Percentiles rank a stretch among this genome's conserved stretches.
Evolutionary conservation across 352 stramenopile genomes (phyloP).

Genomic region (Phytophthora melonis): DNA sequence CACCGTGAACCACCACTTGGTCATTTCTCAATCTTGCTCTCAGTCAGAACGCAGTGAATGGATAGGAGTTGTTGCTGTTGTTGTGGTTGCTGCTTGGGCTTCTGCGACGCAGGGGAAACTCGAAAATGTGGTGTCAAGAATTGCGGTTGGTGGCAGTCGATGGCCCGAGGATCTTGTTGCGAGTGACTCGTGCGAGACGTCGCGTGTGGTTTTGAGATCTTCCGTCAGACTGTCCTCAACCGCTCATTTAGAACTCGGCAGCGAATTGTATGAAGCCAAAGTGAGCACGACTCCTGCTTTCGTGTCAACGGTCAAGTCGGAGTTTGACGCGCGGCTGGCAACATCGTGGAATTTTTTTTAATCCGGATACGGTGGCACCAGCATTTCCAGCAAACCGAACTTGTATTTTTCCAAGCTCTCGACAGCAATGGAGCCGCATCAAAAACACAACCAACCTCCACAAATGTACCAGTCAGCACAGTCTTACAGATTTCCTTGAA

Average conservation of each 20-base stretch:
- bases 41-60: neutral
- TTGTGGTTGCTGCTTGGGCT: neutral
- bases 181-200: neutral
- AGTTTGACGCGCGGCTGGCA: neutral
- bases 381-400: too few relatives aligned
- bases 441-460: too few relatives aligned
- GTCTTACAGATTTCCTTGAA: neutral
- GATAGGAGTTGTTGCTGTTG: neutral
- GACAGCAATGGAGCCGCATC: too few relatives aligned
- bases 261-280: neutral
- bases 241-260: neutral
- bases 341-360: too few relatives aligned
- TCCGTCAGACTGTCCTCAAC: neutral
- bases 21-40: conserved; percentile 11
- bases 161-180: neutral
- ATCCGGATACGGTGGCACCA: too few relatives aligned
- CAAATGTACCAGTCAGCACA: too few relatives aligned
- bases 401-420: too few relatives aligned
- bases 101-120: too few relatives aligned
- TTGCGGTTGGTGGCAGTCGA: too few relatives aligned
- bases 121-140: too few relatives aligned
- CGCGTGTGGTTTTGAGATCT: neutral
- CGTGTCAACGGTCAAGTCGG: neutral
- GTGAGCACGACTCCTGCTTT: neutral
- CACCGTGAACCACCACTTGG: conserved; percentile 46